Percentiles rank a stretch among this genome's conserved stretches.
Conservation (phyloP, 1,284 basidiomycete genomes). For the Leccinum subfulvum region DNA sequence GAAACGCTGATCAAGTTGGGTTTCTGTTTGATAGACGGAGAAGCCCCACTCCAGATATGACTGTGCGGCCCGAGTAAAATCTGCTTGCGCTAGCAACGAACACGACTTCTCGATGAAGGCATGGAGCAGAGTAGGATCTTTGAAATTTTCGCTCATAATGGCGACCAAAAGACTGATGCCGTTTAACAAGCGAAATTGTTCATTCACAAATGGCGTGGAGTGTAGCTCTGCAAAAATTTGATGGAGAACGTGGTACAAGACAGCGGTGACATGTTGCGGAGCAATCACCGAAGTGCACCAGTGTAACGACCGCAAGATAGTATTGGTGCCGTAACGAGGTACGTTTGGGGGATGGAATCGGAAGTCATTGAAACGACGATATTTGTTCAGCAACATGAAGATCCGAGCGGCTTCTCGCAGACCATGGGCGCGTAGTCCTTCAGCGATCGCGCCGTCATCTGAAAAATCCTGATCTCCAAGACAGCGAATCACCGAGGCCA, state of each 20-base stretch:
- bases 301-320: constrained; percentile 53
- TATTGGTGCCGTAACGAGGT: constrained; percentile 50
- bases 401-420: constrained; percentile 35
- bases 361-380: constrained; percentile 49
- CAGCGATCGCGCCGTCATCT: constrained; percentile 44
- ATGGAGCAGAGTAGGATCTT: constrained; percentile 58
- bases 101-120: constrained; percentile 68
- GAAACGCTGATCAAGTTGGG: constrained; percentile 47
- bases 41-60: constrained; percentile 81
- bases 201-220: constrained; percentile 76
- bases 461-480: constrained; percentile 60
- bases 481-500: constrained; percentile 55
- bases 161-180: constrained; percentile 75
- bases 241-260: constrained; percentile 76
- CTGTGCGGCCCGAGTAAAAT: constrained; percentile 68
- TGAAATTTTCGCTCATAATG: constrained; percentile 53
- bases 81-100: constrained; percentile 64
- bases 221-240: constrained; percentile 71
- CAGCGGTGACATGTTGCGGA: constrained; percentile 44
- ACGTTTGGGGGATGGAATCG: constrained; percentile 59
- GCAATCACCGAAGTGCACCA: constrained; percentile 52
- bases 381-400: constrained; percentile 51
- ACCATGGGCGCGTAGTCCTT: constrained; percentile 41
- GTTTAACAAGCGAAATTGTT: constrained; percentile 79
- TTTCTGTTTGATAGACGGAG: constrained; percentile 41